Evolutionary conservation across 805 yeast species (phyloP), one percentile per base, ranked within the genome.

Genomic region (Candida morakotiae): DNA sequence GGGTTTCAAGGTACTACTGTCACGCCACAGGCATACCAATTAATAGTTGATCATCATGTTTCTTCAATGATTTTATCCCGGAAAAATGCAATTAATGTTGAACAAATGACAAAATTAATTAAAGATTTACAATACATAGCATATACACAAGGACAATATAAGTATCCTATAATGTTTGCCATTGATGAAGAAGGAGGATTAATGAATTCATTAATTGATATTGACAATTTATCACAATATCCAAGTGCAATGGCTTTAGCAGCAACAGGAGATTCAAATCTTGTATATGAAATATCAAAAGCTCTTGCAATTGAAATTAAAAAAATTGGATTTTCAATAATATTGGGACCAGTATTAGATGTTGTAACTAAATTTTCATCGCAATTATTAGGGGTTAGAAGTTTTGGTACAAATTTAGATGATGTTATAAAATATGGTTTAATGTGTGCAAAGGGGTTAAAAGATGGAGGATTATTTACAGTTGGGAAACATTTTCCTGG

Each of bases 401-500:
- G 81, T 21, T 76, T 76, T 59, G 83, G 83, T 6, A 74, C 77
- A 14, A 72, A 77, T n/a, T 62, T 75, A 4, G 78, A 77, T 31
- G 79, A 72, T 26, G 83, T 78, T 9, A 61, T 69, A n/a, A 69
- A 66, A 46, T 77, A 65, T 45, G 81, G 80, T 2, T 49, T 56
- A 22, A 78, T 76, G 2, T 71, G 72, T 43, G 72, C 79, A 4
- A 60, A 58, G 40, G 85, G 83, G 1, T 61, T 75, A 31, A 62
- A 63, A 36, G 75, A 66, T 30, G 81, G 79, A 9, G 81, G 81
- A 1, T 49, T 79, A 9, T 51, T 71, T 25, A 66, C 76, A 2
- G 71, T 77, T 40, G 83, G 81, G 0, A 79, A 79, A 47, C 83
- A 79, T 55, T 79, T 79, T 47, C 85, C 85, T 0, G 85, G 85